Evolutionary conservation across 805 yeast genomes (phyloP).

Genomic region (Phaffomyces thermotolerans): DNA sequence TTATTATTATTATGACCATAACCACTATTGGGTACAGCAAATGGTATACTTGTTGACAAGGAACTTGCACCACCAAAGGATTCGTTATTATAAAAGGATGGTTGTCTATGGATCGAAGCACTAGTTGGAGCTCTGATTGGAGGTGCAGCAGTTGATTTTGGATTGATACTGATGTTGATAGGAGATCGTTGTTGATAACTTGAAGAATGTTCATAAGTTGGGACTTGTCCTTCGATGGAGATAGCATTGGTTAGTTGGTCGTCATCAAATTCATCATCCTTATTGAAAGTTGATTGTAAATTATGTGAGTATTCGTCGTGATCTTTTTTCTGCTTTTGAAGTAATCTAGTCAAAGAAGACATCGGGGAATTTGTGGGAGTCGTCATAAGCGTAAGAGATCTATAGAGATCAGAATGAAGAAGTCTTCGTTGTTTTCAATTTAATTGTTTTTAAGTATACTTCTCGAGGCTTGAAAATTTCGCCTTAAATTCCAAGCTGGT

Average conservation of each 20-base stretch:
- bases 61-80: constrained; percentile 12
- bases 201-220: constrained; percentile 1
- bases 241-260: constrained; percentile 18
- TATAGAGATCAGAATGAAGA: background rate
- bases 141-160: constrained; percentile 14
- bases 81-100: constrained; percentile 12
- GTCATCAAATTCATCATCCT: constrained; percentile 8
- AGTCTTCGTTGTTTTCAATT: background rate
- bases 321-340: constrained; percentile 19
- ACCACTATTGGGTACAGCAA: constrained; percentile 18
- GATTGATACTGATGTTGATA: constrained; percentile 1
- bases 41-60: constrained; percentile 20
- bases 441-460: too few relatives aligned
- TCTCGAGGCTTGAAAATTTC: too few relatives aligned
- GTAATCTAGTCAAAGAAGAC: constrained; percentile 23
- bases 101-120: constrained; percentile 24
- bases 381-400: background rate
- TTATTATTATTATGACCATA: constrained; percentile 18
- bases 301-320: constrained; percentile 1
- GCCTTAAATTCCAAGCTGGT: background rate
- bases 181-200: constrained; percentile 2
- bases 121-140: constrained; percentile 25
- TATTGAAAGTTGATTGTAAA: background rate
- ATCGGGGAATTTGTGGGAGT: constrained; percentile 15
- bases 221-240: constrained; percentile 25